Conservation (phyloP, 345 rosid genomes). For the Zanthoxylum bungeanum region DNA sequence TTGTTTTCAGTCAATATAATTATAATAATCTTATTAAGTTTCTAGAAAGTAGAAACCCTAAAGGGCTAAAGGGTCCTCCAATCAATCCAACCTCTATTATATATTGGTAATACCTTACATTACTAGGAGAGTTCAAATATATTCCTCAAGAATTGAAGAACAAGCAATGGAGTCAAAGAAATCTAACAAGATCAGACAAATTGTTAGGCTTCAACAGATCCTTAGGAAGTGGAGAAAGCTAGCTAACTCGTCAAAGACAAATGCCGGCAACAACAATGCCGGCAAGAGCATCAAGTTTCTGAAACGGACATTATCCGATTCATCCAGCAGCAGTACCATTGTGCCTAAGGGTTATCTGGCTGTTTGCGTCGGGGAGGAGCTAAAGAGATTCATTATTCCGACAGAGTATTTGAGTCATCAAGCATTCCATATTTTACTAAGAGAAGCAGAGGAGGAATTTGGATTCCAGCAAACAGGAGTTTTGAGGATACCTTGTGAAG, state of each 20-base stretch:
- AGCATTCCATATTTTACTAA: constrained; percentile 55
- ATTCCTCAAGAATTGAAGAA: background rate
- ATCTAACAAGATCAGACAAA: constrained; percentile 88
- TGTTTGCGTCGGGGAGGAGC: constrained; percentile 66
- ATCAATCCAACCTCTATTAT: too few relatives aligned
- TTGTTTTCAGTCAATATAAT: too few relatives aligned
- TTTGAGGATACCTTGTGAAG: constrained; percentile 66
- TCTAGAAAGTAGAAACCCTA: too few relatives aligned
- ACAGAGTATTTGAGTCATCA: constrained; percentile 57
- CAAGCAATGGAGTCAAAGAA: constrained; percentile 62
- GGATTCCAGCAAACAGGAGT: constrained; percentile 81
- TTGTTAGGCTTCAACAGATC: constrained; percentile 86
- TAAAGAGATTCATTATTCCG: constrained; percentile 66
- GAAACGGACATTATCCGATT: constrained; percentile 80
- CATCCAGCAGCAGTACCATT: too few relatives aligned
- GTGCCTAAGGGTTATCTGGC: constrained; percentile 72
- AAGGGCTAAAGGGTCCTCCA: too few relatives aligned
- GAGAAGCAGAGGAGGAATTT: constrained; percentile 80
- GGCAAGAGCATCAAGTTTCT: constrained; percentile 71
- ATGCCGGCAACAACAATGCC: constrained; percentile 21
- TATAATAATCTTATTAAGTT: too few relatives aligned
- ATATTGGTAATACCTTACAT: too few relatives aligned
- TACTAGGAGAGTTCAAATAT: too few relatives aligned
- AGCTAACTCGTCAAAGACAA: constrained; percentile 51
- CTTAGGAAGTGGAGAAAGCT: constrained; percentile 91